These are phyloP conservation scores for Fraxinus nigra DNA, from an alignment of 305 asterid species.

Conservation along the genomic window DNA sequence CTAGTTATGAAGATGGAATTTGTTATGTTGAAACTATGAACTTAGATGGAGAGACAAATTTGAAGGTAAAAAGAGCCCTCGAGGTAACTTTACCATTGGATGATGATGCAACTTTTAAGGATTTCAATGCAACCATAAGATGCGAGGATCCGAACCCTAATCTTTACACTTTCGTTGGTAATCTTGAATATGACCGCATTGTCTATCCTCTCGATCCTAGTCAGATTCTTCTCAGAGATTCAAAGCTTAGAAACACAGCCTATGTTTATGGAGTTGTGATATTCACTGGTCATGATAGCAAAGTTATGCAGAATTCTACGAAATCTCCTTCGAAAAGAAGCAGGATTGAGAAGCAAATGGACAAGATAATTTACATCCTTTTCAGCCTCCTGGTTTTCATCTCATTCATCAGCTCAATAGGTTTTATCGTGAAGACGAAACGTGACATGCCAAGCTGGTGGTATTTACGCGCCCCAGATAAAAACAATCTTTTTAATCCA, in stretches of 20 bases:
- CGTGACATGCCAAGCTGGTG: constrained; percentile 62
- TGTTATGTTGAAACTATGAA: constrained; percentile 94
- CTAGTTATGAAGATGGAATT: constrained; percentile 87
- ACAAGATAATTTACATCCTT: constrained; percentile 73
- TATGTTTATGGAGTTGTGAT: constrained; percentile 78
- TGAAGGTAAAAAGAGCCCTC: constrained; percentile 71
- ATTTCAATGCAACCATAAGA: constrained; percentile 54
- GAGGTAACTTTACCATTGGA: constrained; percentile 61
- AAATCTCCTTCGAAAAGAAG: constrained; percentile 91
- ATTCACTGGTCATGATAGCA: constrained; percentile 81
- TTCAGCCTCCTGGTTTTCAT: constrained; percentile 60
- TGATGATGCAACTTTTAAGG: constrained; percentile 53
- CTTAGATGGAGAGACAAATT: constrained; percentile 87
- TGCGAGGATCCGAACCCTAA: constrained; percentile 94
- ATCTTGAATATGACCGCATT: constrained; percentile 63
- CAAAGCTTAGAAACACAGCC: constrained; percentile 81
- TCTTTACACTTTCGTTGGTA: constrained; percentile 82
- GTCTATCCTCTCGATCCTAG: constrained; percentile 69
- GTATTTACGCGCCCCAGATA: constrained; percentile 62
- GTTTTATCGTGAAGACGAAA: constrained; percentile 55
- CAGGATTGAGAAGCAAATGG: constrained; percentile 72
- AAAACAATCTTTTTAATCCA: constrained; percentile 48
- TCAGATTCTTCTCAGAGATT: constrained; percentile 87
- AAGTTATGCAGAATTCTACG: constrained; percentile 89
- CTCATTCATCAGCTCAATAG: constrained; percentile 64